phyloP scores from a whole-genome alignment of 1,284 basidiomycete species.

The Ustilago curta region DNA sequence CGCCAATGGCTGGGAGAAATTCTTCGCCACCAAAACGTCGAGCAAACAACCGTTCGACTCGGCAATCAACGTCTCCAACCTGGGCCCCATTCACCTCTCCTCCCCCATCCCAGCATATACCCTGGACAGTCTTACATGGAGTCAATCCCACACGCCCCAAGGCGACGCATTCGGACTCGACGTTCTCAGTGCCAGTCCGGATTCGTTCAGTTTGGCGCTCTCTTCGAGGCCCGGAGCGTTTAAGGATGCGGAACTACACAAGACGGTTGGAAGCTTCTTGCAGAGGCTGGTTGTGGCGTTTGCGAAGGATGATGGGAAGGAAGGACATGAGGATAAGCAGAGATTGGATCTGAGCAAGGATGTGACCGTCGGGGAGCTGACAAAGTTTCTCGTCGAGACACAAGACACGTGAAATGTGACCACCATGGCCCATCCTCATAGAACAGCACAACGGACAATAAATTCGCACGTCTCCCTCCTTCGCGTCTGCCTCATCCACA shows the following conservation, averaged over 20 bases:
- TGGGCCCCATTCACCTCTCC: conserved; percentile 17
- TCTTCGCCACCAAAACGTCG: conserved; percentile 7
- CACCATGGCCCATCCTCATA: neutral
- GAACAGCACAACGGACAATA: neutral
- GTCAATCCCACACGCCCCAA: conserved; percentile 17
- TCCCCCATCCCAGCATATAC: neutral
- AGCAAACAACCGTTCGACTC: conserved; percentile 6
- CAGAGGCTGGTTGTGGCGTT: conserved; percentile 1
- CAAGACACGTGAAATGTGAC: no score
- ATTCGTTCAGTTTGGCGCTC: conserved; percentile 9
- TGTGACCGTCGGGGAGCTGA: neutral
- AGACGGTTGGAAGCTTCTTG: conserved; percentile 9
- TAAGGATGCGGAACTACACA: neutral
- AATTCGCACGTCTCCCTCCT: neutral
- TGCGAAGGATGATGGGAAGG: neutral
- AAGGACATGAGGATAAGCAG: neutral
- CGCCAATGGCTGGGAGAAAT: conserved; percentile 37
- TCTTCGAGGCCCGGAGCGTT: conserved; percentile 15
- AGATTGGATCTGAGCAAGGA: neutral
- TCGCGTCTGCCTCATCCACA: neutral
- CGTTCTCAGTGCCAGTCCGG: conserved; percentile 6
- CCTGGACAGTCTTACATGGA: conserved; percentile 9
- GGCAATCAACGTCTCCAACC: conserved; percentile 27
- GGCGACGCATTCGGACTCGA: conserved; percentile 36
- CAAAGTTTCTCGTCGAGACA: neutral